Conservation (phyloP, 1,139 yeast genomes). For the Blastobotrys elegans region DNA sequence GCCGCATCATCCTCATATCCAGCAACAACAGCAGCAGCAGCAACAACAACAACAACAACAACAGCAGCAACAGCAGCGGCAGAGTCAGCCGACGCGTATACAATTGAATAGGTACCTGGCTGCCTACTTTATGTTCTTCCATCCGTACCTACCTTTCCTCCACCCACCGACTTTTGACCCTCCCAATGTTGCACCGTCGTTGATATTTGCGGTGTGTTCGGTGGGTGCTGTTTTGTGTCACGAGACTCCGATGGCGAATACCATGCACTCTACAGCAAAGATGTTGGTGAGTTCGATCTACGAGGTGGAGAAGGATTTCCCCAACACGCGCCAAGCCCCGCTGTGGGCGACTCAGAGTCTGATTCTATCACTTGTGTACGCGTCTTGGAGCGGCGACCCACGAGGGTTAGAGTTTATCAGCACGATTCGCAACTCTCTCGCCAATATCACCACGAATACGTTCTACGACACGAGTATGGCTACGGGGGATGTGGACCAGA, state of each 20-base stretch:
- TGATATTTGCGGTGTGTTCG: constrained; percentile 34
- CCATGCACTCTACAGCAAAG: constrained; percentile 27
- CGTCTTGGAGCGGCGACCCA: constrained; percentile 33
- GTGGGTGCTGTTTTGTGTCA: constrained; percentile 34
- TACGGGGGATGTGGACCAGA: constrained; percentile 4
- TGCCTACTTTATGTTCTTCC: constrained; percentile 34
- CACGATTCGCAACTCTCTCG: constrained; percentile 25
- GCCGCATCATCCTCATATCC: no score
- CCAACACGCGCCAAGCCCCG: constrained; percentile 21
- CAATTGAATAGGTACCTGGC: constrained; percentile 32
- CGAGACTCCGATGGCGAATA: constrained; percentile 29
- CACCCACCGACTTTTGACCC: constrained; percentile 34
- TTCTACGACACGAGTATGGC: constrained; percentile 16
- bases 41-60: not conserved
- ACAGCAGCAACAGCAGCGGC: not conserved
- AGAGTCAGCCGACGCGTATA: constrained; percentile 25
- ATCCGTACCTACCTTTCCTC: constrained; percentile 34
- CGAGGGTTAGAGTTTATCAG: constrained; percentile 31
- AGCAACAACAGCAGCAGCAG: not conserved
- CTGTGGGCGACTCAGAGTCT: constrained; percentile 33
- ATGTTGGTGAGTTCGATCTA: constrained; percentile 24
- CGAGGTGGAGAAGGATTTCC: constrained; percentile 25
- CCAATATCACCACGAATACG: constrained; percentile 21
- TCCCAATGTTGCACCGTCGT: constrained; percentile 28
- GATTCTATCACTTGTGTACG: constrained; percentile 28